phyloP scores from a whole-genome alignment of 2,329 filamentous ascomycete species.

The Cercospora berteroae region DNA sequence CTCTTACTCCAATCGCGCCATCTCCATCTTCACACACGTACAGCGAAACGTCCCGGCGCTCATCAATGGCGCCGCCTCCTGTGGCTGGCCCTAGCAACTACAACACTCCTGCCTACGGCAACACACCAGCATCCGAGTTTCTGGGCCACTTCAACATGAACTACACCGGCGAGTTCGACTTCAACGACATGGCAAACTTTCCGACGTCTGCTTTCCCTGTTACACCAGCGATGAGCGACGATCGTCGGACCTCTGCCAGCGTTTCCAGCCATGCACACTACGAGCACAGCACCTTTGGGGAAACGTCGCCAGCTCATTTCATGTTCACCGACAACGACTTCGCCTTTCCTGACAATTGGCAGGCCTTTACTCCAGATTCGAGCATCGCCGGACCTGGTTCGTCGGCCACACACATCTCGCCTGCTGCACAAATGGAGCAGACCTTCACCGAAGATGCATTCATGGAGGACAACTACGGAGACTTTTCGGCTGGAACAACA shows the following conservation, averaged over 20 bases:
- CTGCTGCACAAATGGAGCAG: constrained; percentile 68
- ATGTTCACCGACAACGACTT: constrained; percentile 62
- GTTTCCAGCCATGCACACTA: constrained; percentile 42
- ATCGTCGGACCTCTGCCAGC: constrained; percentile 32
- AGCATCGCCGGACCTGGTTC: constrained; percentile 24
- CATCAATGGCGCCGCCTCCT: constrained; percentile 37
- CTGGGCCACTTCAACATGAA: constrained; percentile 39
- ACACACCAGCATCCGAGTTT: constrained; percentile 36
- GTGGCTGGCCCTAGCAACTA: constrained; percentile 34
- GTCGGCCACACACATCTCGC: constrained; percentile 60
- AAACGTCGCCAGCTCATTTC: constrained; percentile 50
- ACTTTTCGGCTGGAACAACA: constrained; percentile 17
- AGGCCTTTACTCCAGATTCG: constrained; percentile 31
- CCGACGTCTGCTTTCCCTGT: constrained; percentile 29
- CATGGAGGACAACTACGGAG: constrained; percentile 60
- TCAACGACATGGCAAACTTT: constrained; percentile 34
- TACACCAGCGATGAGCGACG: constrained; percentile 39
- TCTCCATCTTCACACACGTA: constrained; percentile 44
- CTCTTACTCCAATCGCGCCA: constrained; percentile 38
- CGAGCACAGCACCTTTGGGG: constrained; percentile 42
- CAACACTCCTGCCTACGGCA: constrained; percentile 31
- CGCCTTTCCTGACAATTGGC: constrained; percentile 44
- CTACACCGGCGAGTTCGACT: constrained; percentile 32
- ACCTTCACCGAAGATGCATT: constrained; percentile 51
- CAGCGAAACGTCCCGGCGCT: constrained; percentile 33